phyloP scores from a whole-genome alignment of 2,329 filamentous ascomycete species.

The Alternaria gansuensis region DNA sequence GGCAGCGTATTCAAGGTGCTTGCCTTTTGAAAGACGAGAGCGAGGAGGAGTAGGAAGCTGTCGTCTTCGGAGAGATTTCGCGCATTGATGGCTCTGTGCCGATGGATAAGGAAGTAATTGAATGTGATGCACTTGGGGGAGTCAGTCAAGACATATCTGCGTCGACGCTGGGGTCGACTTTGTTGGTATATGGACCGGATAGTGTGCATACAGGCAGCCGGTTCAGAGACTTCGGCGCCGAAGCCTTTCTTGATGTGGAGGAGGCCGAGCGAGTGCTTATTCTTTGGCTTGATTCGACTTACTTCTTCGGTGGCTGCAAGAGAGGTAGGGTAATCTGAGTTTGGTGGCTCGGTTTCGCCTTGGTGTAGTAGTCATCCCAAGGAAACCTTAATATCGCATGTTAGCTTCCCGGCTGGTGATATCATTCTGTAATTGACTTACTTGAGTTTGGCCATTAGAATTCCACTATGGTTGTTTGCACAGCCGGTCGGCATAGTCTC shows the following conservation, averaged over 20 bases:
- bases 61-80: neutral
- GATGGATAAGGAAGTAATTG: neutral
- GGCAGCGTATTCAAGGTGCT: neutral
- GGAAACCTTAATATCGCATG: neutral
- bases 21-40: neutral
- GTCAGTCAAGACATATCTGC: neutral
- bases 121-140: neutral
- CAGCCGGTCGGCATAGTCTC: neutral
- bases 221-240: neutral
- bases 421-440: neutral
- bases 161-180: neutral
- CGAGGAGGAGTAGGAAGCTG: neutral
- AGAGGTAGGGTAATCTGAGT: neutral
- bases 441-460: neutral
- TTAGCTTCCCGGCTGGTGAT: neutral
- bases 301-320: conserved; percentile 1
- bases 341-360: too few relatives aligned
- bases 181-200: neutral
- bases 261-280: neutral
- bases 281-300: neutral
- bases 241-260: neutral
- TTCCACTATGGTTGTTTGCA: neutral
- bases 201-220: conserved; percentile 3
- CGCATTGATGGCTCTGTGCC: neutral
- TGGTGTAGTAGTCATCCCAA: neutral